Base-by-base conservation (phyloP, 2,329 filamentous ascomycete species). In the Aspergillus phoenicis region DNA sequence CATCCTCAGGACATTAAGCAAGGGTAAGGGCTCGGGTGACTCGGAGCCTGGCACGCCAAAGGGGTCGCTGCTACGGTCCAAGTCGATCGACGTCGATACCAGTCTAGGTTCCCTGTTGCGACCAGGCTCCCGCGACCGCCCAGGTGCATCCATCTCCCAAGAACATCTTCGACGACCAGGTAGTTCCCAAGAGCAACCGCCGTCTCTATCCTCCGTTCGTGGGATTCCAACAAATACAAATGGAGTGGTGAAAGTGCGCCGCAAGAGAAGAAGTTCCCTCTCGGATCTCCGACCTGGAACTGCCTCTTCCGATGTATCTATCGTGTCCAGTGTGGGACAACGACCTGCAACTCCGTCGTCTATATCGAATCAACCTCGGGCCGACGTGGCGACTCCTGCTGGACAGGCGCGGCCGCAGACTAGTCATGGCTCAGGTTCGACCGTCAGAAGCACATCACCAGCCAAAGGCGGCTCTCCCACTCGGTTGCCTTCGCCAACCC, bases 241-340 rank as follows among this genome's bases (percentile, higher is more conserved):
- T 80, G 66, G 73, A 74, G 26, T 67, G 48, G 60, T 80, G 73
- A 64, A 75, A 75, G n/a, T 78, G 81, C 48, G 85, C 73, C 93
- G 89, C 79, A 97, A 96, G 80, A 85, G 94, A 58, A 88, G 94
- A 73, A 97, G 93, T 78, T 97, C 93, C 26, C 80, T 98, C 45
- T 97, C 93, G 4, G 94, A 98, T 74, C 82, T 98, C 52, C 90
- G 87, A 67, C 84, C 81, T 59, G 80, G 91, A 17, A 88, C 94
- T 77, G 84, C 75, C 30, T 74, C 83, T 43, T 83, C 86, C 58
- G 82, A 88, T 8, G 84, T 81, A 77, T 70, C 74, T 11, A 64
- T 68, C 39, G 58, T 74, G 15, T 77, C 75, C 10, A 69, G 67
- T 41, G 70, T 75, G 20, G 57, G 65, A 22, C 68, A 81, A 74